Evolutionary conservation across 768 basidiomycete species (phyloP).

Genomic region (Tulasnella sp.): DNA sequence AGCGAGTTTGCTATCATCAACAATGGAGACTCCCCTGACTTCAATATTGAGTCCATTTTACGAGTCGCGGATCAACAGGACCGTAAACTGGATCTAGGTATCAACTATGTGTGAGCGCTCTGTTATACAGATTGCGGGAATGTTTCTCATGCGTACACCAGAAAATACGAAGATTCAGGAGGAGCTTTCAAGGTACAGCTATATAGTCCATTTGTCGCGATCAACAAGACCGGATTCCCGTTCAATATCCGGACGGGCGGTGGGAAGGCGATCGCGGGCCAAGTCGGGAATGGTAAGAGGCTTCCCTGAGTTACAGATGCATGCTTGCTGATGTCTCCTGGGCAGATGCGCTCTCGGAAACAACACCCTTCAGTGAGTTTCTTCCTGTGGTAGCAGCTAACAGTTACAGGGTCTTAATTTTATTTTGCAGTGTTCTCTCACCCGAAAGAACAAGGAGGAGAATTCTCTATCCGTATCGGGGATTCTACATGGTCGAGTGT

Average conservation of each 20-base stretch:
- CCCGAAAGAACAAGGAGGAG: constrained; percentile 64
- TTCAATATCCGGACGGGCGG: constrained; percentile 60
- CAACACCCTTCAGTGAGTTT: constrained; percentile 71
- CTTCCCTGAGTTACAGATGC: not conserved
- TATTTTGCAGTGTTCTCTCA: constrained; percentile 66
- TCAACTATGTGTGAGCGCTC: constrained; percentile 78
- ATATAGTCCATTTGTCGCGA: constrained; percentile 75
- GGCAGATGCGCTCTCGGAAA: constrained; percentile 37
- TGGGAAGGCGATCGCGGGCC: constrained; percentile 76
- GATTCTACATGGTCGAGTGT: constrained; percentile 89
- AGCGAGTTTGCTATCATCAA: constrained; percentile 98
- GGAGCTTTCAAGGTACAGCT: constrained; percentile 95
- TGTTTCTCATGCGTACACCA: constrained; percentile 21
- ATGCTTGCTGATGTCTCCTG: constrained; percentile 16
- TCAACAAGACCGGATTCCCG: constrained; percentile 87
- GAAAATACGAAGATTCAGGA: constrained; percentile 77
- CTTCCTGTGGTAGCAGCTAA: not conserved
- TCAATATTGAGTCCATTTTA: constrained; percentile 64
- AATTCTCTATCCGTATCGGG: constrained; percentile 68
- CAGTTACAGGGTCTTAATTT: not conserved
- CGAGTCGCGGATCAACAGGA: constrained; percentile 60
- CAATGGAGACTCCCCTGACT: constrained; percentile 82
- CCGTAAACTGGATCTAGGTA: constrained; percentile 62
- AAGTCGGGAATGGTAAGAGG: constrained; percentile 46
- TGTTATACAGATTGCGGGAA: not conserved